Conservation (phyloP, 2,329 filamentous ascomycete genomes). For the Colletotrichum acutatum region DNA sequence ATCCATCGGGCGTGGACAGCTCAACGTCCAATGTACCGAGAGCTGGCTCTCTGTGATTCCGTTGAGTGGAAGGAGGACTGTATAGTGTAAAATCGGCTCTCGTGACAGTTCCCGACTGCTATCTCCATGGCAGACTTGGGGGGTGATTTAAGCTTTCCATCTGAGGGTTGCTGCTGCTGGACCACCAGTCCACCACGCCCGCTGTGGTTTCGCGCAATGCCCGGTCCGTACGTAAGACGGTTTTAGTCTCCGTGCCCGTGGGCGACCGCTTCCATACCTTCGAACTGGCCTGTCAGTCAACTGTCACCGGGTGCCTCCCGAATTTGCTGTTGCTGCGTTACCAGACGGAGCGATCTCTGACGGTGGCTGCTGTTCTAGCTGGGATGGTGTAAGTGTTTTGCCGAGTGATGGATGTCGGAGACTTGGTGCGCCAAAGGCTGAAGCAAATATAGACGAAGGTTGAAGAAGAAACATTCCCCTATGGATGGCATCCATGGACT, state of each 20-base stretch:
- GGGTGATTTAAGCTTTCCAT: slow-evolving; percentile 27
- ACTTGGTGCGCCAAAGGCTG: not conserved
- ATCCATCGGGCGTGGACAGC: slow-evolving; percentile 1
- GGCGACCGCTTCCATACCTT: not conserved
- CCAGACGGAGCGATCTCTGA: slow-evolving; percentile 6
- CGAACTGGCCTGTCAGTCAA: slow-evolving; percentile 2
- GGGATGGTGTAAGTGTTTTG: slow-evolving; percentile 2
- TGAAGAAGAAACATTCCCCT: slow-evolving; percentile 3
- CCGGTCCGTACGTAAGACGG: slow-evolving; percentile 22
- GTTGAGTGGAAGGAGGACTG: not conserved
- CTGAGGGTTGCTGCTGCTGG: slow-evolving; percentile 16
- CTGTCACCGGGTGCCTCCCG: slow-evolving; percentile 10
- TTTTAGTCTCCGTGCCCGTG: slow-evolving; percentile 24
- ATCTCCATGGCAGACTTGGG: not conserved
- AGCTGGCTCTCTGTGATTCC: not conserved
- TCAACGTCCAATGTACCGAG: not conserved
- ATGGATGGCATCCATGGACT: not conserved
- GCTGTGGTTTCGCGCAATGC: slow-evolving; percentile 30
- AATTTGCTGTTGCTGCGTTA: slow-evolving; percentile 16
- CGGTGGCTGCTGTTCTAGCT: slow-evolving; percentile 4
- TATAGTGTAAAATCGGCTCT: not conserved
- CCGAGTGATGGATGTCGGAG: slow-evolving; percentile 9
- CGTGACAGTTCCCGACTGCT: not conserved
- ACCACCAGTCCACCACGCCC: slow-evolving; percentile 18
- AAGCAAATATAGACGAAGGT: not conserved